Conservation (phyloP, 2,329 filamentous ascomycete species). For the Furcasterigmium furcatum region DNA sequence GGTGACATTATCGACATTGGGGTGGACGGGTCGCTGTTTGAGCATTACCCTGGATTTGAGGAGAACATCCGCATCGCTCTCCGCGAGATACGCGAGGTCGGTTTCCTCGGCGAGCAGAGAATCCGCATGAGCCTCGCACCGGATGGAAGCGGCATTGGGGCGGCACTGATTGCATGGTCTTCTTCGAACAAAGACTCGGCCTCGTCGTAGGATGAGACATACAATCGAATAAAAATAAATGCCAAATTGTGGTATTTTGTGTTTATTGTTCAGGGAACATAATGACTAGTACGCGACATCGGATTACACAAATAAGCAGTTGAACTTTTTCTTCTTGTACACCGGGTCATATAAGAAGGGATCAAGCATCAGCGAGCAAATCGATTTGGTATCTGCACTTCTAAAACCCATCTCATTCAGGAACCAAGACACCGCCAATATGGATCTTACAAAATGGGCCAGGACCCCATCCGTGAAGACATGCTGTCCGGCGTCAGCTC, state of each 20-base stretch:
- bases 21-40: slow-evolving; percentile 68
- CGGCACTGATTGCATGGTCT: slow-evolving; percentile 61
- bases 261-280: too few relatives aligned
- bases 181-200: background rate
- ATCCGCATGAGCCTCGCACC: slow-evolving; percentile 70
- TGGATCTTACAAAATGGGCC: slow-evolving; percentile 6
- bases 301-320: too few relatives aligned
- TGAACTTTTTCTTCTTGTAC: too few relatives aligned
- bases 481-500: slow-evolving; percentile 15
- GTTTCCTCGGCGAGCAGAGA: slow-evolving; percentile 56
- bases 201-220: background rate
- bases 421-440: background rate
- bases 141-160: slow-evolving; percentile 63
- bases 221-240: background rate
- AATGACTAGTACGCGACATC: too few relatives aligned
- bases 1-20: slow-evolving; percentile 58
- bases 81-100: slow-evolving; percentile 58
- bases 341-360: too few relatives aligned
- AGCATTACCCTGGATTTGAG: slow-evolving; percentile 71
- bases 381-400: too few relatives aligned
- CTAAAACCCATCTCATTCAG: too few relatives aligned
- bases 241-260: background rate
- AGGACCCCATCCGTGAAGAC: slow-evolving; percentile 12
- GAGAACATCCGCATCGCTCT: slow-evolving; percentile 61
- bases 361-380: too few relatives aligned